Base-by-base conservation (phyloP, 805 yeast genomes). In the Starmerella floris region DNA sequence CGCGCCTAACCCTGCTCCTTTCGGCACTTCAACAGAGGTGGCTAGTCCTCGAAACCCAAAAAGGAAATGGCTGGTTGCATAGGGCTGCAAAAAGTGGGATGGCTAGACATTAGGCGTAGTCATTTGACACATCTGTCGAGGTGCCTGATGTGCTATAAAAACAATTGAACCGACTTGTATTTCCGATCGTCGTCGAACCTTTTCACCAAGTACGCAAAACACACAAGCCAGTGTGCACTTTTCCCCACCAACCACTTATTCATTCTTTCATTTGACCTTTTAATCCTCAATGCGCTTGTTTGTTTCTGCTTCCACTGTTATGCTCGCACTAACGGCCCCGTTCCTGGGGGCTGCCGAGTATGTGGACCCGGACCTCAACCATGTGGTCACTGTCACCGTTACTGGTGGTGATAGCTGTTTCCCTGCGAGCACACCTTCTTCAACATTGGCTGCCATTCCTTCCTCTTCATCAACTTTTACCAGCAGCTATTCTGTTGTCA, bases 281-380 rank as follows among this genome's bases (percentile, higher is more conserved):
- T 25, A 25, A 37, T 32, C 35, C 5, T 16, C 30, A 27, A 45
- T 41, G 48, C 45, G 41, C 25, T 41, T 49, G 16, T 32, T 35
- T 31, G 23, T 46, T n/a, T 36, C 38, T 21, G 26, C 43, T 15
- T 28, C 38, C 16, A 30, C 44, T n/a, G 43, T 41, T 15, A 16
- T 41, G 27, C 5, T 30, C 16, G 21, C 32, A 19, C 17, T 39
- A 22, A 31, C 39, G 23, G 37, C 41, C 30, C 28, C 45, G 16
- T 17, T 3, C 16, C 11, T 40, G n/a, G 48, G 40, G 15, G 36
- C 42, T 5, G 43, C 44, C 20, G 51, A 41, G n/a, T 52, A 51
- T 38, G 47, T 41, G 16, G 56, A 52, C 25, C 55, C 56, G 21
- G 53, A 47, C 28, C 43, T 54, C 26, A 50, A 51, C 45, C 58